These are phyloP conservation scores for Aspergillus diversus DNA, from an alignment of 495 filamentous ascomycete species.

Conservation along the genomic window DNA sequence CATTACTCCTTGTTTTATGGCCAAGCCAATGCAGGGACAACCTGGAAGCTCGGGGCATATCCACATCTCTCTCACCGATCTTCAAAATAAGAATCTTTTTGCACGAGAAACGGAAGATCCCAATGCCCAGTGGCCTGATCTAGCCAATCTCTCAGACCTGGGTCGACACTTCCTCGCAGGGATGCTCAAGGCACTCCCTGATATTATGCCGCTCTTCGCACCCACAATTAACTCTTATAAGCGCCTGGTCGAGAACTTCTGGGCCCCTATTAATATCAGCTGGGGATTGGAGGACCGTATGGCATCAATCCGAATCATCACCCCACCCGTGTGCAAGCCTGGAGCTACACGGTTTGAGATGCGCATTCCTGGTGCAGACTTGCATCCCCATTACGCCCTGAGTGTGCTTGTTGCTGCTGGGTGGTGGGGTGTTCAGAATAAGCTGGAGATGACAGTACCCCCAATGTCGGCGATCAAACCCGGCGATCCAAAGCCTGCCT, in stretches of 20 bases:
- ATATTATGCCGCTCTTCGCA: slow-evolving; percentile 90
- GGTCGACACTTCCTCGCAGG: slow-evolving; percentile 90
- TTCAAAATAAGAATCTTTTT: slow-evolving; percentile 71
- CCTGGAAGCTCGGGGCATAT: slow-evolving; percentile 92
- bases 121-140: slow-evolving; percentile 67
- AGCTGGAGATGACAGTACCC: slow-evolving; percentile 74
- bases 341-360: slow-evolving; percentile 85
- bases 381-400: slow-evolving; percentile 83
- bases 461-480: slow-evolving; percentile 62
- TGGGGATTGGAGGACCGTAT: slow-evolving; percentile 94
- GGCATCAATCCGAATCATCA: slow-evolving; percentile 83
- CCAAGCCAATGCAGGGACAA: slow-evolving; percentile 83
- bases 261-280: slow-evolving; percentile 91
- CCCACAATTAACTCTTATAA: slow-evolving; percentile 96
- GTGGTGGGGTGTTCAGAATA: slow-evolving; percentile 84
- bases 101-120: slow-evolving; percentile 67
- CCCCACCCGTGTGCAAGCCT: slow-evolving; percentile 75
- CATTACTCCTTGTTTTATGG: slow-evolving; percentile 96
- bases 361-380: slow-evolving; percentile 83
- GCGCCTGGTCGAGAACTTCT: slow-evolving; percentile 94
- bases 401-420: slow-evolving; percentile 79
- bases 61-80: slow-evolving; percentile 75
- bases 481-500: slow-evolving; percentile 13
- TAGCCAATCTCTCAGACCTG: slow-evolving; percentile 75
- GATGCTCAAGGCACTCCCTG: slow-evolving; percentile 79